Conservation (phyloP, 768 basidiomycete species). For the Cyathus striatus region DNA sequence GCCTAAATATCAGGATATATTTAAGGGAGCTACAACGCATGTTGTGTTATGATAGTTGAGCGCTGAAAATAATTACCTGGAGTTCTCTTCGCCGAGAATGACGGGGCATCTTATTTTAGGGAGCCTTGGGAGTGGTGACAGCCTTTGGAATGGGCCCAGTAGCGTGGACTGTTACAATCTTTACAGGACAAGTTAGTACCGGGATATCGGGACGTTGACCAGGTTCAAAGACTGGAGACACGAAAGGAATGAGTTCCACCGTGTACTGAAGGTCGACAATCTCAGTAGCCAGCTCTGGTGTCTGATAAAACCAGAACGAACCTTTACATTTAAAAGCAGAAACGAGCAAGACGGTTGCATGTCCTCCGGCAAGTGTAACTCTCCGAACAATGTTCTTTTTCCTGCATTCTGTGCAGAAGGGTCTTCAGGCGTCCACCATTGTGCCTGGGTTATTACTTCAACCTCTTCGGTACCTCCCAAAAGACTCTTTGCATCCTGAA, state of each 20-base stretch:
- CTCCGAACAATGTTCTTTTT: slow-evolving; percentile 20
- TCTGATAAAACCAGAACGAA: slow-evolving; percentile 10
- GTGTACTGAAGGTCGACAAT: slow-evolving; percentile 8
- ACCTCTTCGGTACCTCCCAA: slow-evolving; percentile 8
- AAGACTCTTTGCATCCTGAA: slow-evolving; percentile 7
- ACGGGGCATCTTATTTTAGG: neutral
- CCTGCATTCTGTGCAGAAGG: slow-evolving; percentile 3
- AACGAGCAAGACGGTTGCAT: slow-evolving; percentile 21
- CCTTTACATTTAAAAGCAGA: slow-evolving; percentile 19
- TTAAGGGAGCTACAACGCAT: neutral
- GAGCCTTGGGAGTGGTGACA: slow-evolving; percentile 9
- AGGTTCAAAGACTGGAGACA: slow-evolving; percentile 12
- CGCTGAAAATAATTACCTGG: neutral
- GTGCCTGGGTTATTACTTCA: slow-evolving; percentile 13
- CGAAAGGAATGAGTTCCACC: slow-evolving; percentile 18
- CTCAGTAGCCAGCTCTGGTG: neutral
- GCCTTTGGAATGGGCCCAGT: slow-evolving; percentile 18
- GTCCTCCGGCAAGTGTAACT: slow-evolving; percentile 24
- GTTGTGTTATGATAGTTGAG: neutral
- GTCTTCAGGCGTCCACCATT: slow-evolving; percentile 20
- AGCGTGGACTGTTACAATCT: slow-evolving; percentile 19
- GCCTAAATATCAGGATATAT: neutral
- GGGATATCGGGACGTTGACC: slow-evolving; percentile 2
- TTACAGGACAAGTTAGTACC: slow-evolving; percentile 17
- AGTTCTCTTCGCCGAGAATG: neutral